Evolutionary conservation across 306 rosid species (phyloP).

Genomic region (Biancaea sappan): DNA sequence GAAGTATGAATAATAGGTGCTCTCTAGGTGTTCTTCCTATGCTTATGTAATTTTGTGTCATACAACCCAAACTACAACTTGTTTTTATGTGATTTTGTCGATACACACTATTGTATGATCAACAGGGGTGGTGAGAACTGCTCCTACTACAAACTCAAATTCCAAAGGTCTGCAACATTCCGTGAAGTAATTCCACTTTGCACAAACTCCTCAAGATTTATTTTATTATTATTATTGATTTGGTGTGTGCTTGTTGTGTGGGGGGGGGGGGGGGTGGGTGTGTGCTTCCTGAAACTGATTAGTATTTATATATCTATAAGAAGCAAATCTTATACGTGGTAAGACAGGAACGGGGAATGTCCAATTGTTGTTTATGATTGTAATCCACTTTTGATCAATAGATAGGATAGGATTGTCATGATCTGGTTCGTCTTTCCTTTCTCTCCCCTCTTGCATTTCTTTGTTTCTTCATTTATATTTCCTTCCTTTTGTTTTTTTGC

Average conservation of each 20-base stretch:
- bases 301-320: background rate
- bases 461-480: background rate
- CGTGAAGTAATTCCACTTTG: background rate
- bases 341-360: background rate
- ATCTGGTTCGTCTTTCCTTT: background rate
- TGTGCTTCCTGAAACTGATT: background rate
- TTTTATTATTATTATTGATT: too few species aligned
- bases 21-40: background rate
- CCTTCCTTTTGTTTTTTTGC: too few species aligned
- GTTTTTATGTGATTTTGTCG: background rate
- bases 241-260: too few species aligned
- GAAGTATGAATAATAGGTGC: constrained; percentile 10
- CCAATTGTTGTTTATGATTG: background rate
- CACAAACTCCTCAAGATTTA: background rate
- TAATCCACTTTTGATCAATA: background rate
- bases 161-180: constrained; percentile 4
- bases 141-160: background rate
- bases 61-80: background rate
- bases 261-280: too few species aligned
- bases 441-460: background rate
- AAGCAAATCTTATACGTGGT: background rate
- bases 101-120: background rate
- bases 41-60: background rate
- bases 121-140: background rate
- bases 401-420: background rate